Percentiles rank a stretch among this genome's conserved stretches.
Conservation (phyloP, 495 filamentous ascomycete species). For the Apiosordaria backusii region DNA sequence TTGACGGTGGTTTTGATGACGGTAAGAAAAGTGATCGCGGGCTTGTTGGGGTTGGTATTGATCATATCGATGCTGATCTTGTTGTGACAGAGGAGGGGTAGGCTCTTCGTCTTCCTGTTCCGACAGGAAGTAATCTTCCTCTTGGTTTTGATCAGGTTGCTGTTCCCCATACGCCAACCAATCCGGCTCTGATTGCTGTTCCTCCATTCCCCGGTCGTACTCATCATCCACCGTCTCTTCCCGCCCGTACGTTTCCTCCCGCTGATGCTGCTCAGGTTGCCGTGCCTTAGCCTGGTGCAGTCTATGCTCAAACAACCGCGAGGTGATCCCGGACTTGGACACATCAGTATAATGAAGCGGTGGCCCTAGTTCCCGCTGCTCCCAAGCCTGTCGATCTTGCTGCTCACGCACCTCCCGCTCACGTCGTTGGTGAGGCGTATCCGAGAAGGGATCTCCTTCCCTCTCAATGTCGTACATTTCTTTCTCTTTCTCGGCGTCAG, state of each 20-base stretch:
- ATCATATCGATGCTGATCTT: not conserved
- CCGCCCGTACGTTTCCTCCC: not conserved
- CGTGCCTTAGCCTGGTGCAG: not conserved
- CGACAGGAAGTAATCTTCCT: not conserved
- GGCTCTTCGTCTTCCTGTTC: not conserved
- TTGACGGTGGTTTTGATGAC: too few relatives aligned
- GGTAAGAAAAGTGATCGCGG: too few relatives aligned
- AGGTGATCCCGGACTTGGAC: too few relatives aligned
- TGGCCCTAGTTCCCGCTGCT: not conserved
- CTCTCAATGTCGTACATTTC: not conserved
- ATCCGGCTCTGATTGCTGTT: not conserved
- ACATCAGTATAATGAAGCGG: not conserved
- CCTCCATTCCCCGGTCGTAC: not conserved
- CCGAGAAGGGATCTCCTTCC: not conserved
- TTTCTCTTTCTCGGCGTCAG: not conserved
- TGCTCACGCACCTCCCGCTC: not conserved
- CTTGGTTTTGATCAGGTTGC: not conserved
- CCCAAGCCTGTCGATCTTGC: not conserved
- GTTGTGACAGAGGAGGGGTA: not conserved
- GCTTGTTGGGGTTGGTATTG: not conserved
- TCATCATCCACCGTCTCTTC: too few relatives aligned
- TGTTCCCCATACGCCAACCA: not conserved
- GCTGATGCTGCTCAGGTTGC: not conserved
- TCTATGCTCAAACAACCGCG: not conserved
- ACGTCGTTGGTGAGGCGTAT: not conserved